Evolutionary conservation across 148 eudicot genomes (phyloP).

Genomic region (Nyssa sinensis): DNA sequence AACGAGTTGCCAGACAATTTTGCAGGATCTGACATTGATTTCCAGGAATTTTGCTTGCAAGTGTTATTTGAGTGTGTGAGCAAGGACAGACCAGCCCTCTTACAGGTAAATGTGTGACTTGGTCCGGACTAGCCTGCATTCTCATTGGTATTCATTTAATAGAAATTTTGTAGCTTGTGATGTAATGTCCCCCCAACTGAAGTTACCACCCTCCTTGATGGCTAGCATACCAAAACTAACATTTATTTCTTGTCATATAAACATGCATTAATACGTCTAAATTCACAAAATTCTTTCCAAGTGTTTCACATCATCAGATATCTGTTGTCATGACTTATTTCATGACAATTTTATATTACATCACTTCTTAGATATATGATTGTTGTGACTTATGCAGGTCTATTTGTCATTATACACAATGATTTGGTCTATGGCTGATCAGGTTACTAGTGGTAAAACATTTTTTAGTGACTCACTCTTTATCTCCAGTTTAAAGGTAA

Average conservation of each 20-base stretch:
- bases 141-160: neutral
- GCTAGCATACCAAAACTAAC: neutral
- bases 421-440: constrained; percentile 66
- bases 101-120: constrained; percentile 53
- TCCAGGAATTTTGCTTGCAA: constrained; percentile 94
- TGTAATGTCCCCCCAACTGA: neutral
- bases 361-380: neutral
- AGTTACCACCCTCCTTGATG: neutral
- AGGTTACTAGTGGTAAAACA: constrained; percentile 39
- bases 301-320: neutral
- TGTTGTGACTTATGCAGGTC: constrained; percentile 52
- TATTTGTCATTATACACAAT: constrained; percentile 75
- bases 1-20: neutral
- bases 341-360: neutral
- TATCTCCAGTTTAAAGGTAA: constrained; percentile 76
- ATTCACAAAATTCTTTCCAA: neutral
- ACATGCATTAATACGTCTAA: too few relatives aligned
- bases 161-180: neutral
- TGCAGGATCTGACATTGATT: constrained; percentile 76
- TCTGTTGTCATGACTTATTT: neutral
- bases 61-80: constrained; percentile 95
- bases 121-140: neutral
- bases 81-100: constrained; percentile 92
- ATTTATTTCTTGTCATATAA: too few relatives aligned
- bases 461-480: constrained; percentile 52